These are phyloP conservation scores for Zoysia pacifica DNA, from an alignment of 176 grass and related monocot genomes.

Conservation along the genomic window DNA sequence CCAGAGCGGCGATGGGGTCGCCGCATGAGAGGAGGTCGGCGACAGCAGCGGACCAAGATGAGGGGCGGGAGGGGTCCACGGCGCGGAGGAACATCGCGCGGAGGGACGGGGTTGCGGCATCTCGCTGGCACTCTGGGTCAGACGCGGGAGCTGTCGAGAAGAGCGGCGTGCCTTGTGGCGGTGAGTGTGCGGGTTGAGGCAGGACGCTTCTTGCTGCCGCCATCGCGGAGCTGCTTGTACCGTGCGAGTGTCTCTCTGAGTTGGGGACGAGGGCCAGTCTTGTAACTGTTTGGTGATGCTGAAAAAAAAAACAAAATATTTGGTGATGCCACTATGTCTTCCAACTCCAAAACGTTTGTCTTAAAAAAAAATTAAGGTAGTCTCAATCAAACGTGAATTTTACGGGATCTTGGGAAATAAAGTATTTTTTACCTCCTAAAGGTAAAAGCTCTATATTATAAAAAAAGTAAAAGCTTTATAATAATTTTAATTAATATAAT, in stretches of 20 bases:
- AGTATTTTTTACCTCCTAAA: too few species aligned
- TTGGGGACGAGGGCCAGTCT: neutral
- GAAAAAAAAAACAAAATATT: too few species aligned
- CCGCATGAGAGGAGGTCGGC: constrained; percentile 64
- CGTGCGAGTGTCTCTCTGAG: neutral
- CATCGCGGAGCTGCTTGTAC: neutral
- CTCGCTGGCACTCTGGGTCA: neutral
- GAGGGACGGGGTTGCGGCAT: constrained; percentile 32
- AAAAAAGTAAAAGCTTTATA: too few species aligned
- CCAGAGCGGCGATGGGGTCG: constrained; percentile 47
- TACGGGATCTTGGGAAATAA: too few species aligned
- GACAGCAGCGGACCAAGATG: constrained; percentile 72
- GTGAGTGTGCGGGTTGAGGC: constrained; percentile 3
- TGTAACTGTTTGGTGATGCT: too few species aligned
- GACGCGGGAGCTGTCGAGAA: neutral
- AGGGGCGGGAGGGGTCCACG: constrained; percentile 55
- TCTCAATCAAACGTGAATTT: too few species aligned
- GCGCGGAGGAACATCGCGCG: constrained; percentile 52
- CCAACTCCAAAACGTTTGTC: too few species aligned
- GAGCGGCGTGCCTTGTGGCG: neutral
- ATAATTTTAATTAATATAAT: too few species aligned
- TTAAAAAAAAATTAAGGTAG: too few species aligned
- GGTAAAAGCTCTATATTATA: too few species aligned
- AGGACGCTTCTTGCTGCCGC: constrained; percentile 1
- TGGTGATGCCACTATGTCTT: too few species aligned